phyloP scores from a whole-genome alignment of 176 grass and related monocot genomes.

The Aegilops sharonensis region DNA sequence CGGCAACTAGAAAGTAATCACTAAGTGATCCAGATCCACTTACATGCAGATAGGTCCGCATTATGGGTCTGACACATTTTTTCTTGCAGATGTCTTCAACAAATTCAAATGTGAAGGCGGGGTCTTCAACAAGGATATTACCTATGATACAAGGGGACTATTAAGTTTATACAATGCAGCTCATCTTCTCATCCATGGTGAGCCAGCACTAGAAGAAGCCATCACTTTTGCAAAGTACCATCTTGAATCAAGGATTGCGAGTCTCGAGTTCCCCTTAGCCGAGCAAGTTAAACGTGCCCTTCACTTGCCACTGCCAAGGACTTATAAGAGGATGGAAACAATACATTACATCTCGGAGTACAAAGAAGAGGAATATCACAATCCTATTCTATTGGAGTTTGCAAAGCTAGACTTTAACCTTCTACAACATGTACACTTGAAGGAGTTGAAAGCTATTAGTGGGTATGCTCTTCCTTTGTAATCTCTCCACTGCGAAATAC shows the following conservation, averaged over 20 bases:
- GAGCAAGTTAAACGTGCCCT: constrained; percentile 23
- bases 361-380: neutral
- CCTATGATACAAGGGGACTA: neutral
- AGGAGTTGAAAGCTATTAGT: constrained; percentile 12
- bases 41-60: no score
- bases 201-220: neutral
- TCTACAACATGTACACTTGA: neutral
- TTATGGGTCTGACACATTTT: no score
- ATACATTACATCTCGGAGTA: constrained; percentile 15
- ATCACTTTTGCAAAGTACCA: neutral
- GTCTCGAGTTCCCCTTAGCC: neutral
- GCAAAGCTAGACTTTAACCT: constrained; percentile 35
- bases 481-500: no score
- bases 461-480: neutral
- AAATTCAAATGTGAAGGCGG: constrained; percentile 15
- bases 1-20: no score
- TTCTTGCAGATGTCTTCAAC: constrained; percentile 26
- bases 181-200: neutral
- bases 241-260: neutral
- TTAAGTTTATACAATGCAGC: constrained; percentile 31
- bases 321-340: neutral
- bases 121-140: neutral
- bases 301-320: constrained; percentile 7
- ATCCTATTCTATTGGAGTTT: constrained; percentile 4
- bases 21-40: neutral